phyloP scores from a whole-genome alignment of 1,284 basidiomycete species.

The Macrocystidia cucumis region DNA sequence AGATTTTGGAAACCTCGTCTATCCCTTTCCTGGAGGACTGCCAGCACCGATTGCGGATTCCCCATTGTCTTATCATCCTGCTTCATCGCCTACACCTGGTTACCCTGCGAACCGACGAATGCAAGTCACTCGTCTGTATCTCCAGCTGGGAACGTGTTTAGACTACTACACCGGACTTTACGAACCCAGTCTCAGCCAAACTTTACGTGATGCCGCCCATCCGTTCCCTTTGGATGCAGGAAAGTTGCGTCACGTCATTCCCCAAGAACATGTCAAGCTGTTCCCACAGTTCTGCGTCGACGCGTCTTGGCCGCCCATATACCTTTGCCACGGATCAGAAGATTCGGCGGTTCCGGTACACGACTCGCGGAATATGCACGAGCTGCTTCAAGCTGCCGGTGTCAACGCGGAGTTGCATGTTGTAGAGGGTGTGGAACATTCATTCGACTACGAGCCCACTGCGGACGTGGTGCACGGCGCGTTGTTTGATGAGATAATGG shows the following conservation, averaged over 20 bases:
- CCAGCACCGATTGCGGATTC: slow-evolving; percentile 33
- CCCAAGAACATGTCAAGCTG: slow-evolving; percentile 26
- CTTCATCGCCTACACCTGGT: slow-evolving; percentile 37
- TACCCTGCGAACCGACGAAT: slow-evolving; percentile 56
- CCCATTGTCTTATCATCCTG: slow-evolving; percentile 37
- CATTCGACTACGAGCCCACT: slow-evolving; percentile 41
- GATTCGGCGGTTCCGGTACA: slow-evolving; percentile 44
- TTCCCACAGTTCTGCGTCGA: slow-evolving; percentile 47
- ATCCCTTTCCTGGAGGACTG: slow-evolving; percentile 14
- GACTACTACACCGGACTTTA: slow-evolving; percentile 57
- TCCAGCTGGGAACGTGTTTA: slow-evolving; percentile 49
- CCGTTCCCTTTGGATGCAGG: slow-evolving; percentile 4
- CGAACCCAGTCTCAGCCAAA: slow-evolving; percentile 40
- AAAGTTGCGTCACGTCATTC: slow-evolving; percentile 22
- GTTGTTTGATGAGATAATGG: slow-evolving; percentile 29
- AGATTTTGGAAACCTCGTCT: slow-evolving; percentile 24
- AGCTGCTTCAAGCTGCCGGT: slow-evolving; percentile 27
- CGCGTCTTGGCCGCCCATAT: slow-evolving; percentile 41
- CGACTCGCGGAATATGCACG: slow-evolving; percentile 38
- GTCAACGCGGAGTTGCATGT: slow-evolving; percentile 31
- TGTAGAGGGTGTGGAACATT: slow-evolving; percentile 44
- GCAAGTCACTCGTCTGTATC: slow-evolving; percentile 47
- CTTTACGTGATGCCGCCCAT: slow-evolving; percentile 20
- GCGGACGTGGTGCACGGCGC: slow-evolving; percentile 28
- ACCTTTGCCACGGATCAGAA: slow-evolving; percentile 45